Evolutionary conservation across 768 basidiomycete genomes (phyloP), one percentile per base, ranked within the genome.

Genomic region (Filobasidium floriforme): DNA sequence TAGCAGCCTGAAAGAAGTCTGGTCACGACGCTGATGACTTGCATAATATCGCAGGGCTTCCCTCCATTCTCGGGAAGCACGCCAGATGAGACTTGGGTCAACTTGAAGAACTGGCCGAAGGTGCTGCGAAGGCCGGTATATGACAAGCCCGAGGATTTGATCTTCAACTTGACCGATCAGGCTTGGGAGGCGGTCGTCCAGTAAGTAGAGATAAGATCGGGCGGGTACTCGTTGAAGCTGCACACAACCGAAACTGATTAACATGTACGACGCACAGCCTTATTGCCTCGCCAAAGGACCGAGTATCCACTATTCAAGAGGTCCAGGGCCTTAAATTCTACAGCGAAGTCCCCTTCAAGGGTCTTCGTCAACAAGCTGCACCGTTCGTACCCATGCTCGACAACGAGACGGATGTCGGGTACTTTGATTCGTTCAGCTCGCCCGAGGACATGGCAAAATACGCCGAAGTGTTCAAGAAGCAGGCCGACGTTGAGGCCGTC

Each of bases 51-150:
- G 1, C 51, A 75, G 73, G 94, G 96, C 29, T 99, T 96, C 80
- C 96, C 96, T 14, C 96, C 96, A 1, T 99, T 99, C 81, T 96
- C 90, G 57, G 96, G 96, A 19, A 85, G 88, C 46, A 92, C 89
- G 0, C 89, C 92, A 0, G 92, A 99, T 70, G 96, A 99, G 79
- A 99, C 96, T 0, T 99, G 96, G 96, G 91, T 91, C 18, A 98
- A 98, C 79, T 81, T 99, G 68, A 97, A 97, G 80, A 97, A 97
- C 77, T 99, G 96, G 96, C 86, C 87, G 19, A 89, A 89, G 69
- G 91, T 92, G 0, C 82, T 99, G 5, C 82, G 88, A n/a, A 79
- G 96, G 65, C 96, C 96, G 1, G 88, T 92, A 72, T 99, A 98
- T 72, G 93, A 97, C 76, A 88, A 88, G 70, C 89, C 90, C 1